Evolutionary conservation across 23 red algal genomes (phyloP).

Genomic region (Gracilaria domingensis): DNA sequence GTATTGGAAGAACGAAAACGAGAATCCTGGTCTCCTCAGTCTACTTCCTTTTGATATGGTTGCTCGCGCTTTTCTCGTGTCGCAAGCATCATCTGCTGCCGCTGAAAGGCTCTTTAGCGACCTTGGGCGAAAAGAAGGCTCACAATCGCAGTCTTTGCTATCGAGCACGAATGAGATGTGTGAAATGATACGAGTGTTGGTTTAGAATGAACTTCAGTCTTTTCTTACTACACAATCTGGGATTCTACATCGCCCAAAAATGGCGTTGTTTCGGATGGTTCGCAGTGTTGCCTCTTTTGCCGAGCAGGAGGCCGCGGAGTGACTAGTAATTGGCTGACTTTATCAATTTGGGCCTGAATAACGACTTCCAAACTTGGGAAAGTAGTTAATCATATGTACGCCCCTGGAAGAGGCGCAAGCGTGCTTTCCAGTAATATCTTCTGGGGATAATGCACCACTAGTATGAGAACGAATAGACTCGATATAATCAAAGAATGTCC

Average conservation of each 20-base stretch:
- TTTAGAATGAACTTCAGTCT: neutral
- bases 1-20: too few relatives aligned
- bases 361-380: neutral
- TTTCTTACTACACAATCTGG: neutral
- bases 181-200: neutral
- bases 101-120: slow-evolving; percentile 16
- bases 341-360: neutral
- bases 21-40: neutral
- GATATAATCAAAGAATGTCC: too few relatives aligned
- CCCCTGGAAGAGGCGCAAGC: too few relatives aligned
- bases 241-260: neutral
- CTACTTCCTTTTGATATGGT: neutral
- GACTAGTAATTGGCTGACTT: neutral
- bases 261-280: neutral
- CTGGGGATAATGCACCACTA: too few relatives aligned
- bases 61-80: neutral
- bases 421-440: too few relatives aligned
- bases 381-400: neutral
- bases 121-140: neutral
- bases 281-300: neutral
- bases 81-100: neutral
- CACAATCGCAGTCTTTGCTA: neutral
- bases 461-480: too few relatives aligned
- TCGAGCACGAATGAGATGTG: neutral
- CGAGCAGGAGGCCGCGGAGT: neutral